Evolutionary conservation across 1,284 basidiomycete species (phyloP), one percentile per base, ranked within the genome.

Genomic region (Ceratobasidium sp.): DNA sequence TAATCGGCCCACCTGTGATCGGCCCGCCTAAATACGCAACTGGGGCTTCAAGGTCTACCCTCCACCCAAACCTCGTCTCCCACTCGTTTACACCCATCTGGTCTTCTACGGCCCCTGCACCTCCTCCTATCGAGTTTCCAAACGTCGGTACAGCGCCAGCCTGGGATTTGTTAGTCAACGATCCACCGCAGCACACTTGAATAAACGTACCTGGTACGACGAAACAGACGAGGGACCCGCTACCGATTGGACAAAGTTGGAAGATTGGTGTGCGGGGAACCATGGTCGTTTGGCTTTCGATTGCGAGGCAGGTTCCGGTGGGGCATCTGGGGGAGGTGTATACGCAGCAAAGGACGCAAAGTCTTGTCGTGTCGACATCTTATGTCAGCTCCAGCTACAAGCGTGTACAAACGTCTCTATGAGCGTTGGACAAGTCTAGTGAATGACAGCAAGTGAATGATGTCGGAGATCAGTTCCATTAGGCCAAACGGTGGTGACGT

Each of bases 11-110:
- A 91, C 91, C 91, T 69, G 90, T 87, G 31, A 92, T 75, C 0
- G 90, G 92, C 2, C 91, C 91, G 0, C 90, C 79, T 0, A 92
- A 68, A 76, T 93, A 93, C 1, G 87, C 83, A 68, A 83, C 82
- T 1, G 87, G 88, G 22, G 90, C 86, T 71, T 91, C 81, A 20
- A 89, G 68, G 76, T 93, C 89, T 8, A 92, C 86, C 71, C 90
- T 83, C 81, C 86, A 82, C 15, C 87, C 87, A 75, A 86, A 86
- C 53, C 86, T 80, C 32, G 88, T 90, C 79, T 90, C 88, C 87
- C 90, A 92, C 69, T 85, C 84, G 72, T 86, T 90, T 35, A 79
- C 80, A 20, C 82, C 81, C 13, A 79, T 80, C 53, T 84, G 84
- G 13, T 81, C 80, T 17, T 84, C 78, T 31, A 53, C 70, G n/a